Evolutionary conservation across 257 asterid species (phyloP), one percentile per base, ranked within the genome.

Genomic region (Solanum ahanhuiri): DNA sequence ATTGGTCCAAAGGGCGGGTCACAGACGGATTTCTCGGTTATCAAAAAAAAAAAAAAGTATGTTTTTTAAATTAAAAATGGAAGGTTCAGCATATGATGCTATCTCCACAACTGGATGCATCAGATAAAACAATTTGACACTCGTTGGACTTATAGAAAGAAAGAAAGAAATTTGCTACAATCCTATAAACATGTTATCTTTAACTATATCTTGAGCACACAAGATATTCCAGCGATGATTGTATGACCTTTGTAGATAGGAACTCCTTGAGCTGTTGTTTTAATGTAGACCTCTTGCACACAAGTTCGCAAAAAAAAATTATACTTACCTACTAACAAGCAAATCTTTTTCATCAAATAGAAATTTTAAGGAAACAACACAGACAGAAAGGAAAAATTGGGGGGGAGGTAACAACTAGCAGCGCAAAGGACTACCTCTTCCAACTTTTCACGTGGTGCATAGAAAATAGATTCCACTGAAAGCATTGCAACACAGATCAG

Each of bases 371-470:
- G 54, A 35, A 73, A 37, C 60, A 76, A 76, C 58, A 6, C 35
- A 22, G 58, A 75, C 17, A 39, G 33, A 75, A 37, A 73, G 64
- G 64, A 22, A 57, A 57, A 57, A 17, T 6, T 57, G 8, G 22
- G 23, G 11, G 41, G 25, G 7, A 5, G 8, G 2, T 83, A 33
- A 83, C 71, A 64, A 60, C n/a, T 3, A 76, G 64, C 9, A 25
- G 58, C 66, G 69, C 58, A 85, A 25, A 85, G 63, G 85, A 64
- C 73, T 92, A 96, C 99, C 98, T 96, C 98, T 91, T 94, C 99
- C 92, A 93, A 88, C 92, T 95, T 96, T 77, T 95, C 98, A 83
- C 97, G 98, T 33, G 99, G 98, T 77, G 98, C 93, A 88, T 96
- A 94, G 92, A 93, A 94, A 67, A 96, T 92, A 14, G 98, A 95